Conservation (phyloP, 495 filamentous ascomycete species). For the Cercophora samala region DNA sequence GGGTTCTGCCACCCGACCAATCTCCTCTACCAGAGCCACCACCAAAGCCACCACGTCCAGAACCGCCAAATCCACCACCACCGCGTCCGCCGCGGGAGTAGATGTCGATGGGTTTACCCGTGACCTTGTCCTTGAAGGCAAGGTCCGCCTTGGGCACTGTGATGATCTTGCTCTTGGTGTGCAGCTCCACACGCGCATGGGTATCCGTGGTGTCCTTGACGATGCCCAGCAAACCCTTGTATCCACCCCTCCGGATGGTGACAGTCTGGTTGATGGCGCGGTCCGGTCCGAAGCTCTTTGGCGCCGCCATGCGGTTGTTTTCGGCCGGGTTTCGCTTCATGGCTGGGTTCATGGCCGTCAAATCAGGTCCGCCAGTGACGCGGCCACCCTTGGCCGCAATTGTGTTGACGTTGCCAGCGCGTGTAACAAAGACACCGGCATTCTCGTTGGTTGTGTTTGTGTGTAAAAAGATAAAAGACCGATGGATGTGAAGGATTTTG, state of each 20-base stretch:
- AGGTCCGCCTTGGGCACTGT: constrained; percentile 74
- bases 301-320: constrained; percentile 67
- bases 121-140: constrained; percentile 76
- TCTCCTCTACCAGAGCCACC: constrained; percentile 34
- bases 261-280: constrained; percentile 89
- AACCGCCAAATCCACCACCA: constrained; percentile 17
- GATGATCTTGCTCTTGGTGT: constrained; percentile 85
- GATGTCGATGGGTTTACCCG: constrained; percentile 68
- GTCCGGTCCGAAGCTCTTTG: constrained; percentile 73
- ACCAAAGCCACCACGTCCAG: constrained; percentile 14
- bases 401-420: constrained; percentile 78
- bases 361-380: constrained; percentile 67
- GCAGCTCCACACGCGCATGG: constrained; percentile 83
- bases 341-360: constrained; percentile 90
- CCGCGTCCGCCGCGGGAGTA: constrained; percentile 56
- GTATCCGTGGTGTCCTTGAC: constrained; percentile 88
- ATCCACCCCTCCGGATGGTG: constrained; percentile 72
- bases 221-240: constrained; percentile 91
- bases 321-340: constrained; percentile 58
- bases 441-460: constrained; percentile 83
- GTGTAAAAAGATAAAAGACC: constrained; percentile 82
- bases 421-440: constrained; percentile 83
- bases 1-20: constrained; percentile 63
- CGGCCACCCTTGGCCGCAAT: constrained; percentile 89
- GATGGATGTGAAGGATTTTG: constrained; percentile 86